Evolutionary conservation across 306 rosid species (phyloP).

Genomic region (Quercus bicolor): DNA sequence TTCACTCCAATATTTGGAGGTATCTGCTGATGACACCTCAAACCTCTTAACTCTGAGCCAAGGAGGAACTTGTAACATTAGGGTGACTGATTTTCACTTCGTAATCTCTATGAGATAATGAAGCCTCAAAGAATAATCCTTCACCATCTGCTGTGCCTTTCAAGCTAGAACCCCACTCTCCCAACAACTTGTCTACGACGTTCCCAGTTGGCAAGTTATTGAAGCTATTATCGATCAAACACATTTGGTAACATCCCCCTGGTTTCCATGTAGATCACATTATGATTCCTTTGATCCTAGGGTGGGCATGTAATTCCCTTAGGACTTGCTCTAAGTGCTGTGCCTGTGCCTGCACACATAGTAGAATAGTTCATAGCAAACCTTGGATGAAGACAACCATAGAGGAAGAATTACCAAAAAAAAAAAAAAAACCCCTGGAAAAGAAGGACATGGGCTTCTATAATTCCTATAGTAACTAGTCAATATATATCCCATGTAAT

Average conservation of each 20-base stretch:
- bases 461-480: too few species aligned
- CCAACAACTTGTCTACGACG: conserved; percentile 60
- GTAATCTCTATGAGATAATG: conserved; percentile 45
- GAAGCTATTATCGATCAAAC: conserved; percentile 62
- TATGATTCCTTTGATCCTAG: conserved; percentile 51
- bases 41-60: conserved; percentile 1
- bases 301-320: conserved; percentile 65
- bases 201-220: conserved; percentile 59
- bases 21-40: conserved; percentile 2
- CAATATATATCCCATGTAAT: too few species aligned
- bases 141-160: conserved; percentile 25
- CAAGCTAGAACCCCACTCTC: conserved; percentile 43
- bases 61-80: conserved; percentile 1
- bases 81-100: conserved; percentile 28
- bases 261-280: conserved; percentile 56
- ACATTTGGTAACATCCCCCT: conserved; percentile 46
- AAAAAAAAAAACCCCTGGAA: too few species aligned
- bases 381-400: not conserved
- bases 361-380: not conserved
- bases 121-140: conserved; percentile 31
- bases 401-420: too few species aligned
- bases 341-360: conserved; percentile 46
- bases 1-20: not conserved
- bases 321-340: conserved; percentile 47
- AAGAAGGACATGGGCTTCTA: too few species aligned